Evolutionary conservation across 345 rosid species (phyloP), one percentile per base, ranked within the genome.

Genomic region (Sisymbrium irio): DNA sequence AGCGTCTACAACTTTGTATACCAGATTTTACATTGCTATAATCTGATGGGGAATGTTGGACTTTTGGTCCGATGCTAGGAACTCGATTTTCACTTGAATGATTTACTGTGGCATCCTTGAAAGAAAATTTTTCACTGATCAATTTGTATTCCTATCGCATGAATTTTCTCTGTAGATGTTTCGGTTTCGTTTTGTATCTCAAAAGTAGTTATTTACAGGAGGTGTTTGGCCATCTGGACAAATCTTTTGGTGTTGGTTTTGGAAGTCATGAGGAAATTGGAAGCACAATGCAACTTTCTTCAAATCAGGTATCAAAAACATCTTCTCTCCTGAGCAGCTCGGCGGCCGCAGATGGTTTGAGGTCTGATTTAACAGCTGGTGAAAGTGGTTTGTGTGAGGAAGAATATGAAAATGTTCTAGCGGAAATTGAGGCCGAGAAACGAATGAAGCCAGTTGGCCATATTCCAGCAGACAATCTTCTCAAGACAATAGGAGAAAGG

Each of bases 331-430:
- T 81, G 18, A 85, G 76, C 82, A 83, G 86, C 80, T 82, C 93
- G 45, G 79, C 81, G 62, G 79, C 65, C 27, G 45, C 83, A 35
- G 97, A 92, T 83, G 77, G 83, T 61, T 79, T 93, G 79, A 82
- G 74, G 83, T 77, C 88, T 3, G 97, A 85, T 75, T 84, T 82
- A 72, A 67, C 83, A 61, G 75, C 82, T 67, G 79, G 79, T 6
- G 98, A 90, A 75, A 96, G 75, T 83, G 78, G 93, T 76, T 71
- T 96, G 63, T 88, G 91, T 1, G 99, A 92, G 65, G 99, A 96
- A 55, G 99, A 92, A 49, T 89, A 91, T 81, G 96, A 90, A 65
- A 75, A 84, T 67, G 81, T 85, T 74, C 80, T 85, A 18, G 81
- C 90, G 39, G 97, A 90, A 63, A 67, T 88, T 72, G 85, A 86